Conservation (phyloP, 140 eudicot genomes). For the Ambrosia hybrid region DNA sequence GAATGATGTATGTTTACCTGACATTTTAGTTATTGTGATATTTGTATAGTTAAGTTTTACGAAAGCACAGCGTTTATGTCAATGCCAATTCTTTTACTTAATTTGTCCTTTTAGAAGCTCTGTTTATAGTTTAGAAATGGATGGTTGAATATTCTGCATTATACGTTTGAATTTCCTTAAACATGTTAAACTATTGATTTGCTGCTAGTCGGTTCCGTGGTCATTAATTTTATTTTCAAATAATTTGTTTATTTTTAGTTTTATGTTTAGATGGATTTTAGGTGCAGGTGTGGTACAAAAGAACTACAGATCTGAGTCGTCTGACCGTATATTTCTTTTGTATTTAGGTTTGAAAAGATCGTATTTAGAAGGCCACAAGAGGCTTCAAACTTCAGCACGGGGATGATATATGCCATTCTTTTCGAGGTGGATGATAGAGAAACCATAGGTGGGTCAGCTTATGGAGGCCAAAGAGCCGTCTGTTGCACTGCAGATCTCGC, state of each 20-base stretch:
- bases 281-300: constrained; percentile 9
- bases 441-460: constrained; percentile 61
- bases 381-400: constrained; percentile 69
- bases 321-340: constrained; percentile 22
- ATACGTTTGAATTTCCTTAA: constrained; percentile 2
- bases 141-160: constrained; percentile 16
- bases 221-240: not conserved
- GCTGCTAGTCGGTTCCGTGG: not conserved
- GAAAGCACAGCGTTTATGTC: not conserved
- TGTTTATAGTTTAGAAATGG: not conserved
- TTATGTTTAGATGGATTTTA: constrained; percentile 9
- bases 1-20: constrained; percentile 4
- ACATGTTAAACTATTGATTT: not conserved
- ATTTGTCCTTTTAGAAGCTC: constrained; percentile 16
- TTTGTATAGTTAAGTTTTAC: not conserved
- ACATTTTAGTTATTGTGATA: constrained; percentile 1
- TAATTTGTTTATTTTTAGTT: not conserved
- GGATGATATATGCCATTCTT: constrained; percentile 64
- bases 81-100: not conserved
- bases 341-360: constrained; percentile 77
- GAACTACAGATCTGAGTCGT: constrained; percentile 39
- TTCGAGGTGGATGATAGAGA: constrained; percentile 96
- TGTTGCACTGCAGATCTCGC: constrained; percentile 98
- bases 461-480: constrained; percentile 98
- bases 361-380: constrained; percentile 68